phyloP scores from a whole-genome alignment of 768 basidiomycete species.

The Agrocybe pediades region DNA sequence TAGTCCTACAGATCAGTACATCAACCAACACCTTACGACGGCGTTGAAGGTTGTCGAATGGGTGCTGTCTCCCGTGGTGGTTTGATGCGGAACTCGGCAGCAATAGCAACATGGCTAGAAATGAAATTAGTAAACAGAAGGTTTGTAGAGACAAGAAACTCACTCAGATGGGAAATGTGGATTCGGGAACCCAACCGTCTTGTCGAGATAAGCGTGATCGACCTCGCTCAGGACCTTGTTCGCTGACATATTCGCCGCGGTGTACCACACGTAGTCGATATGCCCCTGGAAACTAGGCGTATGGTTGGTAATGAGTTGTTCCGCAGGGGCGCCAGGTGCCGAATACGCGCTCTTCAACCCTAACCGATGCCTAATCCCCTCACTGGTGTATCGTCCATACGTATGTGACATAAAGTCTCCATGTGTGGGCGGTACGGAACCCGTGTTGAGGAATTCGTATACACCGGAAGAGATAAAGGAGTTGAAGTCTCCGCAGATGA shows the following conservation, averaged over 20 bases:
- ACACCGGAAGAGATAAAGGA: conserved; percentile 85
- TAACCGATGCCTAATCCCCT: conserved; percentile 80
- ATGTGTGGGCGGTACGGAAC: conserved; percentile 70
- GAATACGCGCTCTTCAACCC: conserved; percentile 87
- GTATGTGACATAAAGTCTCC: conserved; percentile 90
- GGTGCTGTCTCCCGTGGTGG: conserved; percentile 52
- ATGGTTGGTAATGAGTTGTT: conserved; percentile 81
- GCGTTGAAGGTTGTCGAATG: conserved; percentile 9
- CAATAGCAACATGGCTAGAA: conserved; percentile 70
- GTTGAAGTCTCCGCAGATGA: conserved; percentile 97
- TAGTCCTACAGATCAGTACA: conserved; percentile 4
- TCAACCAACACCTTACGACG: conserved; percentile 5
- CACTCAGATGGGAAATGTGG: conserved; percentile 96
- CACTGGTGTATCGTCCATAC: conserved; percentile 92
- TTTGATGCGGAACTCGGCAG: conserved; percentile 78
- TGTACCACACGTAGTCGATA: conserved; percentile 96
- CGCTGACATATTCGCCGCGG: conserved; percentile 68
- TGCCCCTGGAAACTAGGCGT: conserved; percentile 85
- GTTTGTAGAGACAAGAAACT: conserved; percentile 33
- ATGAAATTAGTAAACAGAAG: conserved; percentile 6
- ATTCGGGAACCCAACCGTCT: conserved; percentile 96
- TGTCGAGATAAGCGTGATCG: conserved; percentile 81
- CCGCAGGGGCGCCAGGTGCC: conserved; percentile 30
- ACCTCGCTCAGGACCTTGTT: conserved; percentile 89
- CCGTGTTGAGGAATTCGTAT: conserved; percentile 85